phyloP scores from a whole-genome alignment of 2,329 filamentous ascomycete species.

The Ascochyta rabiei region DNA sequence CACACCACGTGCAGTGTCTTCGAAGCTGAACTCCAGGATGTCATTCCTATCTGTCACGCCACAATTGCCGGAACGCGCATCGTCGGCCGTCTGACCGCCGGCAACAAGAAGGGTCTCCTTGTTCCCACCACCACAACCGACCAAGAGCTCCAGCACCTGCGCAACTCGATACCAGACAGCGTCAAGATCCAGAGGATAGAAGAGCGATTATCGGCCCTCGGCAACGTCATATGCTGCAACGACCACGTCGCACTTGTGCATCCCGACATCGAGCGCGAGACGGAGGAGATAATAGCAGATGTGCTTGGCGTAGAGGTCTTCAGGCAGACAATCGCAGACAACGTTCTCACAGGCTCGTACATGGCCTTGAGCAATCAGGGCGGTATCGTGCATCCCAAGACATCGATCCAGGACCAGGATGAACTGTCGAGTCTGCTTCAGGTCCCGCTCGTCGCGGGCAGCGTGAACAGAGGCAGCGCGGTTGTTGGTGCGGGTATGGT shows the following conservation, averaged over 20 bases:
- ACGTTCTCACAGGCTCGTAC: slow-evolving; percentile 94
- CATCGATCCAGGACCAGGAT: slow-evolving; percentile 95
- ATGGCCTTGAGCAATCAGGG: slow-evolving; percentile 97
- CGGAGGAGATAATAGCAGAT: slow-evolving; percentile 97
- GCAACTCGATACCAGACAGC: slow-evolving; percentile 88
- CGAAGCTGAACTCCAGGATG: slow-evolving; percentile 95
- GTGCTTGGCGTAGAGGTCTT: slow-evolving; percentile 89
- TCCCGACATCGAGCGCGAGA: slow-evolving; percentile 95
- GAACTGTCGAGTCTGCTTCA: slow-evolving; percentile 92
- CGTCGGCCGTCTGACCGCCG: slow-evolving; percentile 91
- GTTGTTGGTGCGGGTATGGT: slow-evolving; percentile 98
- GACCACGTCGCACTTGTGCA: slow-evolving; percentile 97
- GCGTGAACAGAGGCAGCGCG: slow-evolving; percentile 88
- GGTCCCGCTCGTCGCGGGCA: slow-evolving; percentile 92
- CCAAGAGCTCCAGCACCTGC: slow-evolving; percentile 96
- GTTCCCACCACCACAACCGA: slow-evolving; percentile 96
- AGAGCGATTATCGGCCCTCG: slow-evolving; percentile 91
- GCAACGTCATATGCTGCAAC: slow-evolving; percentile 95
- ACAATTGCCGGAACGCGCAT: slow-evolving; percentile 97
- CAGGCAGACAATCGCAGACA: slow-evolving; percentile 93
- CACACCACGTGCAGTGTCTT: slow-evolving; percentile 69
- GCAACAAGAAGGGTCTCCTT: slow-evolving; percentile 94
- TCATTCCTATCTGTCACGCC: slow-evolving; percentile 94
- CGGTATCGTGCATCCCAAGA: slow-evolving; percentile 96
- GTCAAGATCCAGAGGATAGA: slow-evolving; percentile 98